Conservation (phyloP, 164 flowering plant genomes). For the Sextonia rubra region DNA sequence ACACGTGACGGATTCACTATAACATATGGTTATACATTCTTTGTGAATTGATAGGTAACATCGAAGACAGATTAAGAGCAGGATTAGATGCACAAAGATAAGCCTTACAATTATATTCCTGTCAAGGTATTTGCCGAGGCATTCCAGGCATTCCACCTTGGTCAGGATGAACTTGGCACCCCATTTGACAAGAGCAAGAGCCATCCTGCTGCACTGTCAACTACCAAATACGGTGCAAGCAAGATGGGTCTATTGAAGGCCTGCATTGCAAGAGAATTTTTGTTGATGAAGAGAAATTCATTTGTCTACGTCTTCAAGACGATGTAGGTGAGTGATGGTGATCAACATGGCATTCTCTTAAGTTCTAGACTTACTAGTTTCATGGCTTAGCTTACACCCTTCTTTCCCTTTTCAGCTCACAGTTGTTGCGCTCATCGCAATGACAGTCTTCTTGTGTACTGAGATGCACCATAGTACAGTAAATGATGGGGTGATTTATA, state of each 20-base stretch:
- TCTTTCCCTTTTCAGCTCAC: slow-evolving; percentile 1
- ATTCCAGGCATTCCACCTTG: slow-evolving; percentile 7
- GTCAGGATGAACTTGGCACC: slow-evolving; percentile 36
- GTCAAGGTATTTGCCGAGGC: slow-evolving; percentile 48
- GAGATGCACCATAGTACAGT: slow-evolving; percentile 5
- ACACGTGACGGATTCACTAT: background rate
- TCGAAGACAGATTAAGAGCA: slow-evolving; percentile 69
- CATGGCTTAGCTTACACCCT: background rate
- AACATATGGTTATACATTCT: background rate
- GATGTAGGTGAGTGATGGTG: background rate
- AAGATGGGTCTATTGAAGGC: slow-evolving; percentile 55
- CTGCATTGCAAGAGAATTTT: slow-evolving; percentile 1
- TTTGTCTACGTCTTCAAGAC: background rate
- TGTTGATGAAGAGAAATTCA: background rate
- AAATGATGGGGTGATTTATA: slow-evolving; percentile 3
- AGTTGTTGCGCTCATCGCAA: slow-evolving; percentile 1
- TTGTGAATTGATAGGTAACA: slow-evolving; percentile 40
- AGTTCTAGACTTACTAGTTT: no score
- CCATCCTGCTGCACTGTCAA: slow-evolving; percentile 55
- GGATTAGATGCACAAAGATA: slow-evolving; percentile 41
- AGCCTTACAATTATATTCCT: slow-evolving; percentile 41
- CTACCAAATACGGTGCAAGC: slow-evolving; percentile 42
- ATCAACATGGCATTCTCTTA: background rate
- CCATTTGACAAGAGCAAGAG: slow-evolving; percentile 54
- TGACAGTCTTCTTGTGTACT: slow-evolving; percentile 9